These are phyloP conservation scores for Boechera stricta DNA, from an alignment of 345 rosid species.

Conservation along the genomic window DNA sequence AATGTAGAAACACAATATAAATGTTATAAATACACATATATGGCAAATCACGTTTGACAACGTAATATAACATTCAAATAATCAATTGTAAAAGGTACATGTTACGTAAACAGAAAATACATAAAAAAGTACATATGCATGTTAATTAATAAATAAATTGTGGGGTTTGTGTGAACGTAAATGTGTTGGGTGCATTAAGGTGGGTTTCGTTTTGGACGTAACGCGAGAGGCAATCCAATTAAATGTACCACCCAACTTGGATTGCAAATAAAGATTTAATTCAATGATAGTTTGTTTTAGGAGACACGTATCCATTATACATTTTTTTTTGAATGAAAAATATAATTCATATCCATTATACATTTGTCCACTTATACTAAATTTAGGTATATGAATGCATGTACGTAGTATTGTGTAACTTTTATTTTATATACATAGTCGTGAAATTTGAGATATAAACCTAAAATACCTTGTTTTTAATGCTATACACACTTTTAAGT, in stretches of 20 bases:
- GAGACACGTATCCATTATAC: constrained; percentile 22
- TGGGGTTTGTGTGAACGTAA: constrained; percentile 19
- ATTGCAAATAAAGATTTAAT: constrained; percentile 31
- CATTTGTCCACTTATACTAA: neutral
- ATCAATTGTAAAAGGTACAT: neutral
- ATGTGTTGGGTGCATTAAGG: constrained; percentile 23
- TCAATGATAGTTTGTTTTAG: constrained; percentile 13
- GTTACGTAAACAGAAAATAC: neutral
- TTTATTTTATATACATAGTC: neutral
- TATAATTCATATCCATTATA: neutral
- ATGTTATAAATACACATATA: neutral
- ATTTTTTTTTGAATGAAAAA: neutral
- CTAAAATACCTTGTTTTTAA: neutral
- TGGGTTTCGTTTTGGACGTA: constrained; percentile 25
- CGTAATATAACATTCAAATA: neutral
- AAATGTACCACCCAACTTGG: constrained; percentile 31
- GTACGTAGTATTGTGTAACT: neutral
- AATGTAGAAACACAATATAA: neutral
- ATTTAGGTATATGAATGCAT: neutral
- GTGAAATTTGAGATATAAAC: neutral
- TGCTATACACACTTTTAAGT: too few relatives aligned
- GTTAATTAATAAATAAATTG: neutral
- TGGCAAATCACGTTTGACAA: neutral
- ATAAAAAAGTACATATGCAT: neutral
- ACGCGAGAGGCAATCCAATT: constrained; percentile 27